Base-by-base conservation (phyloP, 305 asterid species). In the Rubia balearica region DNA sequence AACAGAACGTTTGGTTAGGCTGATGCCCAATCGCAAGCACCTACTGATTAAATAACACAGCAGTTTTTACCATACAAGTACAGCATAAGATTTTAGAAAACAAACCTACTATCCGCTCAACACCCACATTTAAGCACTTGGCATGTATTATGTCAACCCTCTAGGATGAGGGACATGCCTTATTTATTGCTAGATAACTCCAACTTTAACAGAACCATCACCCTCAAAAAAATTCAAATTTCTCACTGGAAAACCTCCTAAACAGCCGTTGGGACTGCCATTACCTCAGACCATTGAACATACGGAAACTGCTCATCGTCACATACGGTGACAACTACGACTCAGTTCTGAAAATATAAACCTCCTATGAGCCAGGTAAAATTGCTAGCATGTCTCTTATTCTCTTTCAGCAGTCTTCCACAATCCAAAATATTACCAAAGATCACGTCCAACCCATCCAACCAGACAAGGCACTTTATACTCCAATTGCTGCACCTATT, bases 401-500 rank as follows among this genome's bases (percentile, higher is more conserved):
- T 74, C 75, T 84, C 79, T 75, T 70, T 71, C 70, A 75, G 82
- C 79, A 65, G 74, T 68, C 81, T 84, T 81, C 75, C 80, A 76
- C 76, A 78, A 73, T 61, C 77, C 71, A 68, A 72, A 45, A 78
- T 74, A 45, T 13, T 49, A 73, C 76, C 79, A 61, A 81, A 75
- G 79, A 73, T 40, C 69, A 62, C 74, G 65, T 81, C 80, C 88
- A 81, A 77, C 79, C 78, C 82, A 86, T 75, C 84, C 74, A 79
- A 84, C 89, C 88, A 84, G 81, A 85, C 81, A 81, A 80, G 77
- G 81, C 85, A 76, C 81, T 71, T 85, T 77, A 79, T 76, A 80
- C 72, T 73, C 85, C 83, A 79, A 74, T 77, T 36, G 69, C 83
- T 75, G 82, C 86, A 79, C 84, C 89, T 83, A 86, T 81, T 81